A percentile compares a stretch with the other conserved stretches of the same genome.
These are phyloP conservation scores for Coprinellus aureogranulatus DNA, from an alignment of 768 basidiomycete genomes.

Conservation along the genomic window DNA sequence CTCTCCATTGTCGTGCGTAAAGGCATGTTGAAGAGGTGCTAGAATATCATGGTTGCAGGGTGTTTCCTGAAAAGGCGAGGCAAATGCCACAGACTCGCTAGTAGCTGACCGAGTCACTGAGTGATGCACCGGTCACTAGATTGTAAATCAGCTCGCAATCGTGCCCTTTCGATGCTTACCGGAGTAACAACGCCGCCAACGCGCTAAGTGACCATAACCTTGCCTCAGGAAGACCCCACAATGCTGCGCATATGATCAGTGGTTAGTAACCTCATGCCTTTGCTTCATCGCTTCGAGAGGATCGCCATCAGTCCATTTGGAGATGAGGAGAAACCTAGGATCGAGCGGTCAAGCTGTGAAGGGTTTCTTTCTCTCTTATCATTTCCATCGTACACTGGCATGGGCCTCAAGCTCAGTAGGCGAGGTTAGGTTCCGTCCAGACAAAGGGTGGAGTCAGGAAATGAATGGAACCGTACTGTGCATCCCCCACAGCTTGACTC, in stretches of 20 bases:
- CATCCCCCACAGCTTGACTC: too few species aligned
- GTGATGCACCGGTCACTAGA: not conserved
- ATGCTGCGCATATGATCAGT: not conserved
- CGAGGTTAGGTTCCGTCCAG: too few species aligned
- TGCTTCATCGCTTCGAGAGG: not conserved
- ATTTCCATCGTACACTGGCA: too few species aligned
- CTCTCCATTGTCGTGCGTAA: not conserved
- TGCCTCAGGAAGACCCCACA: not conserved
- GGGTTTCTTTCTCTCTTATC: too few species aligned
- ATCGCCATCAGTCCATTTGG: not conserved
- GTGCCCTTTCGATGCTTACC: not conserved
- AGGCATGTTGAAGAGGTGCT: not conserved
- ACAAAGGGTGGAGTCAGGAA: too few species aligned
- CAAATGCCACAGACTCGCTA: constrained; percentile 1
- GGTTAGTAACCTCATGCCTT: not conserved
- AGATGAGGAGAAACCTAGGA: not conserved
- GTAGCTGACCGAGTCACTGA: not conserved
- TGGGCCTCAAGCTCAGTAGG: too few species aligned
- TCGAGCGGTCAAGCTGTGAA: not conserved
- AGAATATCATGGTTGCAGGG: not conserved
- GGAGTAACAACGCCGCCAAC: not conserved
- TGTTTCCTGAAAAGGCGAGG: not conserved
- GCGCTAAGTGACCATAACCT: not conserved
- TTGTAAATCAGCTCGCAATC: not conserved
- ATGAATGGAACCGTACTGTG: too few species aligned